phyloP scores from a whole-genome alignment of 2,329 filamentous ascomycete genomes.

The Colletotrichum musae region DNA sequence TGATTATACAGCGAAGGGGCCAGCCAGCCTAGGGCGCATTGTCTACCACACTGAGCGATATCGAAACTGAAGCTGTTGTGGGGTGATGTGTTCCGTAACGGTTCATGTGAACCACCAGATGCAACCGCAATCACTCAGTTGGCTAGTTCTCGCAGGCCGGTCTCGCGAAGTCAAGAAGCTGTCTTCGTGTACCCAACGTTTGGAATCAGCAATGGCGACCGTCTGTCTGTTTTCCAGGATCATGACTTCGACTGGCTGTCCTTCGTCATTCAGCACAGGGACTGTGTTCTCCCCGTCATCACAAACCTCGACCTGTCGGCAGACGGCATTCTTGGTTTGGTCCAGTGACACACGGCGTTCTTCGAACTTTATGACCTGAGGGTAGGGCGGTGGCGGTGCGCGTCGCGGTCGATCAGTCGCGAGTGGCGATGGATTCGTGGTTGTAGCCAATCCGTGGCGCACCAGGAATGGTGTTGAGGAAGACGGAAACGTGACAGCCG shows the following conservation, averaged over 20 bases:
- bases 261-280: constrained; percentile 54
- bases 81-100: neutral
- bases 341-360: constrained; percentile 62
- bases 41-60: too few species aligned
- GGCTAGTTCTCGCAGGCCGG: constrained; percentile 41
- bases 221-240: constrained; percentile 57
- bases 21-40: too few species aligned
- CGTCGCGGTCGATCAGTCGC: constrained; percentile 22
- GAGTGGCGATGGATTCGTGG: neutral
- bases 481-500: constrained; percentile 39
- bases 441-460: constrained; percentile 24
- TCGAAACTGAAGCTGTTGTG: neutral
- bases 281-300: constrained; percentile 53
- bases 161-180: constrained; percentile 32
- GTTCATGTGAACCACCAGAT: constrained; percentile 65
- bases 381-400: constrained; percentile 57
- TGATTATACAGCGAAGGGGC: too few species aligned
- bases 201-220: constrained; percentile 33
- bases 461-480: constrained; percentile 34
- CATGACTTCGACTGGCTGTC: constrained; percentile 57
- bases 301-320: constrained; percentile 64
- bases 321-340: constrained; percentile 56
- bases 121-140: constrained; percentile 67
- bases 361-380: constrained; percentile 68
- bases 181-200: constrained; percentile 38